A percentile compares a stretch with the other conserved stretches of the same genome.
These are phyloP conservation scores for Thalassiosira livingstoniorum DNA, from an alignment of 352 stramenopile species.

Conservation along the genomic window DNA sequence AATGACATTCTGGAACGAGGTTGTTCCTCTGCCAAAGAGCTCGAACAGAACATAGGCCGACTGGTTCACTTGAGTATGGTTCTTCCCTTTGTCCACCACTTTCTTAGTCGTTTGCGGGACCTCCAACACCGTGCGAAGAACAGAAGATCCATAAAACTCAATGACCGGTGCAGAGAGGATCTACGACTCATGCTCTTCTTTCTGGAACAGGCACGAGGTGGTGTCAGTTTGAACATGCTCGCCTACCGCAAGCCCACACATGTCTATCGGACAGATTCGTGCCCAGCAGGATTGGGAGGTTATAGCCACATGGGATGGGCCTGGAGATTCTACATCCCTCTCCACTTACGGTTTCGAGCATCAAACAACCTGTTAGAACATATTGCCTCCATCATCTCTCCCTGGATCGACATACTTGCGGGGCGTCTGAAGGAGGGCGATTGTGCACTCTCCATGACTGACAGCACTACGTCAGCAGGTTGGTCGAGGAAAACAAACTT, in stretches of 20 bases:
- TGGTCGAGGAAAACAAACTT: slow-evolving; percentile 5
- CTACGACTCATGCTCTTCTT: not conserved
- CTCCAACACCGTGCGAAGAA: not conserved
- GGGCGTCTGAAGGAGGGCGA: not conserved
- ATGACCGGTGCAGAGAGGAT: not conserved
- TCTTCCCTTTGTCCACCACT: not conserved
- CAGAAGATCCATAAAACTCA: slow-evolving; percentile 2
- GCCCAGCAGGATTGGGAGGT: slow-evolving; percentile 34
- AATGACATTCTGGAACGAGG: not conserved
- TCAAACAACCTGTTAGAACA: slow-evolving; percentile 81
- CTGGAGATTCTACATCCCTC: slow-evolving; percentile 88
- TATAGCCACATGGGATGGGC: slow-evolving; percentile 81
- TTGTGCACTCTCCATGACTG: not conserved
- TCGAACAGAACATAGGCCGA: not conserved
- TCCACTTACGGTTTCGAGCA: slow-evolving; percentile 87
- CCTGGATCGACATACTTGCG: slow-evolving; percentile 15
- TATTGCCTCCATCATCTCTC: slow-evolving; percentile 25
- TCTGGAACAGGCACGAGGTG: not conserved
- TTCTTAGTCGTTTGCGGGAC: not conserved
- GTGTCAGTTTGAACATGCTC: not conserved
- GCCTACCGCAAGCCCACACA: not conserved
- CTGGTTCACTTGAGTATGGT: not conserved
- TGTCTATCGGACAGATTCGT: slow-evolving; percentile 59
- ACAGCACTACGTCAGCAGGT: slow-evolving; percentile 2
- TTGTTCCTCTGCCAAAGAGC: not conserved